Evolutionary conservation across 768 basidiomycete species (phyloP).

Genomic region (Punctularia strigosozonata): DNA sequence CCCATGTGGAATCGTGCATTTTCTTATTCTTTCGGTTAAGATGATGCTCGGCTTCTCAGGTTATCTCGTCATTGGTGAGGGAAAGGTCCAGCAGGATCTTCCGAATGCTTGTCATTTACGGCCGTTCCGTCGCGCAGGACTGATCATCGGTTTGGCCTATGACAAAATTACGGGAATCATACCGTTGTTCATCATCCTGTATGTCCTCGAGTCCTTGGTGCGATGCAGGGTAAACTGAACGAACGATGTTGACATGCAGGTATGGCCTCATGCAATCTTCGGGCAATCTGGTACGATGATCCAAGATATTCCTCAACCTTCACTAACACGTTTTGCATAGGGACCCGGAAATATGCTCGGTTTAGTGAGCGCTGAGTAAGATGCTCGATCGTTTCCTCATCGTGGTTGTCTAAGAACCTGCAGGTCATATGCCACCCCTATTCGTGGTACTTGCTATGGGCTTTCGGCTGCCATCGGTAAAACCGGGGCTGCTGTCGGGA

Average conservation of each 20-base stretch:
- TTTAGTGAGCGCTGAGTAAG: constrained; percentile 54
- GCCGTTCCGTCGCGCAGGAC: constrained; percentile 25
- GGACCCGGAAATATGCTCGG: constrained; percentile 67
- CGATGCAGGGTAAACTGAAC: too few species aligned
- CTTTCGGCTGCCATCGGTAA: constrained; percentile 59
- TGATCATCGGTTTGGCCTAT: constrained; percentile 49
- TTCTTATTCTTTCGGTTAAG: constrained; percentile 16
- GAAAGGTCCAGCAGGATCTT: constrained; percentile 1
- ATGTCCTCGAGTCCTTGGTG: too few species aligned
- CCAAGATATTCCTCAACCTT: neutral
- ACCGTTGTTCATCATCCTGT: constrained; percentile 61
- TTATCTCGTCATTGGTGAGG: constrained; percentile 49
- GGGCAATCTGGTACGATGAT: constrained; percentile 43
- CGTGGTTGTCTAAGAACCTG: constrained; percentile 1
- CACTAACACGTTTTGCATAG: constrained; percentile 18
- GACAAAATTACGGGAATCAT: constrained; percentile 49
- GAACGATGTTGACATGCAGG: constrained; percentile 26
- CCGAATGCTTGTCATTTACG: constrained; percentile 3
- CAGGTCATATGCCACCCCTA: constrained; percentile 53
- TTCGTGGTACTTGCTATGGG: constrained; percentile 62
- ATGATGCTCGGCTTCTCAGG: constrained; percentile 62
- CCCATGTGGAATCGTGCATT: neutral
- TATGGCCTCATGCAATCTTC: constrained; percentile 65
- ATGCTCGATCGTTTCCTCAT: constrained; percentile 5
- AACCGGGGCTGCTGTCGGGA: constrained; percentile 61